Conservation (phyloP, 805 yeast genomes). For the Kazachstania viticola region DNA sequence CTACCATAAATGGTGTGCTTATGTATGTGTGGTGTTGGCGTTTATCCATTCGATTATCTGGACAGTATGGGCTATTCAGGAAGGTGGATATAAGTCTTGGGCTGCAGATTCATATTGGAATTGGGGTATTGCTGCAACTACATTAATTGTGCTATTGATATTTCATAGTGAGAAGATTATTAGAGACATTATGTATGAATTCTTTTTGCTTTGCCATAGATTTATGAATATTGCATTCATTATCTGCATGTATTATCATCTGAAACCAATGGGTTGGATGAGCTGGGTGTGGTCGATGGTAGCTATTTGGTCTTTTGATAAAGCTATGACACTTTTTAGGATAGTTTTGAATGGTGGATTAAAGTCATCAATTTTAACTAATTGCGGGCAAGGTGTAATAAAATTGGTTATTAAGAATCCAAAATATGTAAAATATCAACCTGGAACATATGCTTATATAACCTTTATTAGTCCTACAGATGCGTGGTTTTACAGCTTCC, state of each 20-base stretch:
- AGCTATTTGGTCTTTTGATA: constrained; percentile 39
- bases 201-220: constrained; percentile 48
- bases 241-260: constrained; percentile 48
- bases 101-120: constrained; percentile 35
- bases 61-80: constrained; percentile 35
- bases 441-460: constrained; percentile 48
- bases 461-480: constrained; percentile 40
- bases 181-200: constrained; percentile 47
- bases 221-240: constrained; percentile 42
- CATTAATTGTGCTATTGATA: constrained; percentile 32
- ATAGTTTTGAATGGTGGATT: constrained; percentile 22
- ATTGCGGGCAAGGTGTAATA: constrained; percentile 26
- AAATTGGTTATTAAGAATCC: constrained; percentile 35
- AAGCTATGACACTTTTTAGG: constrained; percentile 36
- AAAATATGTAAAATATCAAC: constrained; percentile 34
- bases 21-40: constrained; percentile 37
- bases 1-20: constrained; percentile 58
- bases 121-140: constrained; percentile 39
- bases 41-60: constrained; percentile 47
- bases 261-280: constrained; percentile 39
- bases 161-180: constrained; percentile 40
- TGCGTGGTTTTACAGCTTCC: constrained; percentile 39
- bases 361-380: constrained; percentile 15
- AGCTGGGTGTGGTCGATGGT: constrained; percentile 38
- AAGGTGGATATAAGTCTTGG: constrained; percentile 33